Evolutionary conservation across 1,284 basidiomycete genomes (phyloP).

Genomic region (Cystobasidium pallidum): DNA sequence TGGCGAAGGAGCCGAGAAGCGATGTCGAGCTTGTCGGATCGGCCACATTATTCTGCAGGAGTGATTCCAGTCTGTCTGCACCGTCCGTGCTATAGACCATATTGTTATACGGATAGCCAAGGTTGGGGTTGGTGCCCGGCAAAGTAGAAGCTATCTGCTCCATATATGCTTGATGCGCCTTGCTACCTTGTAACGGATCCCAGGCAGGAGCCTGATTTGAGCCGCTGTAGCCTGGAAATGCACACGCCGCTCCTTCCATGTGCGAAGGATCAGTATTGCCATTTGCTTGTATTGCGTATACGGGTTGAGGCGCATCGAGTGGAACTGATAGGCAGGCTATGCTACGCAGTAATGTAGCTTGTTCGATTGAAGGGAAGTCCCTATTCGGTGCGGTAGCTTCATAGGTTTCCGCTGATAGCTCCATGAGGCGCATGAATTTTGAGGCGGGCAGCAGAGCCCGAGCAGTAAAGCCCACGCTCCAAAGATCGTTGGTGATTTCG

Average conservation of each 20-base stretch:
- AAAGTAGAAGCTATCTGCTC: slow-evolving; percentile 26
- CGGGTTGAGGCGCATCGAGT: neutral
- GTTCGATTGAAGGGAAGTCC: slow-evolving; percentile 35
- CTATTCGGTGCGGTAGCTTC: slow-evolving; percentile 33
- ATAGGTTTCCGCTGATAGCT: slow-evolving; percentile 42
- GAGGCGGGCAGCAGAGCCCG: slow-evolving; percentile 23
- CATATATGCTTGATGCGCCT: slow-evolving; percentile 39
- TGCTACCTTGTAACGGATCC: slow-evolving; percentile 28
- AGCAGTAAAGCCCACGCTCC: slow-evolving; percentile 31
- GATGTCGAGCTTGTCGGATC: slow-evolving; percentile 32
- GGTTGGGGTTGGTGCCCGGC: slow-evolving; percentile 23
- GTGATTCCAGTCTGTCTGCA: slow-evolving; percentile 26
- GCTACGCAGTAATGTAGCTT: slow-evolving; percentile 35
- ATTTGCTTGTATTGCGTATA: neutral
- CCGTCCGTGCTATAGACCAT: slow-evolving; percentile 39
- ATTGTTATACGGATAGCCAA: slow-evolving; percentile 39
- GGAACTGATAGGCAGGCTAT: slow-evolving; percentile 37
- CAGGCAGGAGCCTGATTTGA: slow-evolving; percentile 1
- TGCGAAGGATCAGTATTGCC: neutral
- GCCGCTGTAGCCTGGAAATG: slow-evolving; percentile 8
- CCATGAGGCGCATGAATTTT: slow-evolving; percentile 43
- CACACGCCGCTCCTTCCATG: slow-evolving; percentile 6
- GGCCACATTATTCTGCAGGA: slow-evolving; percentile 25
- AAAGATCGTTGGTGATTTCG: slow-evolving; percentile 43
- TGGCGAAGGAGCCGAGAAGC: slow-evolving; percentile 37